A percentile compares a stretch with the other conserved stretches of the same genome.
Evolutionary conservation across 2,329 filamentous ascomycete genomes (phyloP).

Genomic region (Gnomoniopsis sp.): DNA sequence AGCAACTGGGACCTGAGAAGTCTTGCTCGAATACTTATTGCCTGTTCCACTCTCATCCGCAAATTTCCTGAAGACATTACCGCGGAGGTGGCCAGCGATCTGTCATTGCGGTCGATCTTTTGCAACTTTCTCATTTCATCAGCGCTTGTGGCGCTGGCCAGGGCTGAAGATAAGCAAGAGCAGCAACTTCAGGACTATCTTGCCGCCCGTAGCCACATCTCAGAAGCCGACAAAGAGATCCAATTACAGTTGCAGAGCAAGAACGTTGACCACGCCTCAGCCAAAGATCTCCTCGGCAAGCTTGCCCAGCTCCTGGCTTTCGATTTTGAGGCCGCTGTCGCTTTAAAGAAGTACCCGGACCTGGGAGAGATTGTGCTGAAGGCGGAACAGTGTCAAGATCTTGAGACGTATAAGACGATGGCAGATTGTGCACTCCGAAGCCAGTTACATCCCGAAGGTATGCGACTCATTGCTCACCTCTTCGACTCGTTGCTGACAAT

Average conservation of each 20-base stretch:
- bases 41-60: slow-evolving; percentile 50
- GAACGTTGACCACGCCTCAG: slow-evolving; percentile 38
- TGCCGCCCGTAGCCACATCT: slow-evolving; percentile 56
- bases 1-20: slow-evolving; percentile 50
- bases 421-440: slow-evolving; percentile 61
- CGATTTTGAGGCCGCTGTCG: slow-evolving; percentile 73
- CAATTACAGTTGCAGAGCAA: slow-evolving; percentile 34
- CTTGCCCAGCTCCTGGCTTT: slow-evolving; percentile 67
- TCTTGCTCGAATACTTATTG: slow-evolving; percentile 53
- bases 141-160: slow-evolving; percentile 48
- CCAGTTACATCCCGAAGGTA: slow-evolving; percentile 49
- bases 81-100: slow-evolving; percentile 39
- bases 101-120: slow-evolving; percentile 59
- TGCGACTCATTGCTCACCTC: slow-evolving; percentile 2
- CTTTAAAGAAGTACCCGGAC: slow-evolving; percentile 64
- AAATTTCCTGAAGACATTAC: slow-evolving; percentile 47
- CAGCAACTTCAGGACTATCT: slow-evolving; percentile 59
- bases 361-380: slow-evolving; percentile 58
- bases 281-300: slow-evolving; percentile 57
- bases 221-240: slow-evolving; percentile 50
- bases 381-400: slow-evolving; percentile 40
- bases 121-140: slow-evolving; percentile 67
- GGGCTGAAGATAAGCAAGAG: slow-evolving; percentile 47
- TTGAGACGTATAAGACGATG: slow-evolving; percentile 56
- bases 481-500: not conserved